These are phyloP conservation scores for Ambrosiella cleistominuta DNA, from an alignment of 2,329 filamentous ascomycete species.

Conservation along the genomic window DNA sequence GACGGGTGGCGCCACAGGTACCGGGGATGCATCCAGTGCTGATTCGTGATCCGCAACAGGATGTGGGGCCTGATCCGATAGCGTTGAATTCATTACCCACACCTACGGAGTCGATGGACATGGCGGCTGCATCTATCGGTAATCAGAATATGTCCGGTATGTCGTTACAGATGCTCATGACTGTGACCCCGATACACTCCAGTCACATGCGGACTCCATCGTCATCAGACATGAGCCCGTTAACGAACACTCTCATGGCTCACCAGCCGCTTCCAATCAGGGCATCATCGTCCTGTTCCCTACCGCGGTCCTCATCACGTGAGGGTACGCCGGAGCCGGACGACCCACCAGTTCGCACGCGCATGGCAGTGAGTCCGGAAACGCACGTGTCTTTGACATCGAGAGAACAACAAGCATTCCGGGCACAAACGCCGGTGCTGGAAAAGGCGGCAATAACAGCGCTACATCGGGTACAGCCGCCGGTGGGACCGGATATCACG, in stretches of 20 bases:
- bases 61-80: too few relatives aligned
- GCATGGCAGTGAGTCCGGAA: constrained; percentile 5
- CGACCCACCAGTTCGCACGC: constrained; percentile 4
- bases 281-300: neutral
- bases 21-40: too few relatives aligned
- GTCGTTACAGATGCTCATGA: too few relatives aligned
- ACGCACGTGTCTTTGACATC: constrained; percentile 2
- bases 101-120: too few relatives aligned
- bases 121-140: too few relatives aligned
- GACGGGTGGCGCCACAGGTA: too few relatives aligned
- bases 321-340: neutral
- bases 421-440: constrained; percentile 6
- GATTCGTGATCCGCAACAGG: too few relatives aligned
- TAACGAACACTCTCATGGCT: neutral
- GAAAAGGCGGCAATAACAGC: constrained; percentile 5
- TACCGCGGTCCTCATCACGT: neutral
- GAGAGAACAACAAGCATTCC: constrained; percentile 3
- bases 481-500: constrained; percentile 4
- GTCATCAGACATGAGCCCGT: too few relatives aligned
- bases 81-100: too few relatives aligned
- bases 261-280: neutral
- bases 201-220: too few relatives aligned
- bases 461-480: neutral
- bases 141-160: too few relatives aligned
- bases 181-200: too few relatives aligned